Base-by-base conservation (phyloP, 2,329 filamentous ascomycete genomes). In the Ophiocordyceps camponoti-leonardi region DNA sequence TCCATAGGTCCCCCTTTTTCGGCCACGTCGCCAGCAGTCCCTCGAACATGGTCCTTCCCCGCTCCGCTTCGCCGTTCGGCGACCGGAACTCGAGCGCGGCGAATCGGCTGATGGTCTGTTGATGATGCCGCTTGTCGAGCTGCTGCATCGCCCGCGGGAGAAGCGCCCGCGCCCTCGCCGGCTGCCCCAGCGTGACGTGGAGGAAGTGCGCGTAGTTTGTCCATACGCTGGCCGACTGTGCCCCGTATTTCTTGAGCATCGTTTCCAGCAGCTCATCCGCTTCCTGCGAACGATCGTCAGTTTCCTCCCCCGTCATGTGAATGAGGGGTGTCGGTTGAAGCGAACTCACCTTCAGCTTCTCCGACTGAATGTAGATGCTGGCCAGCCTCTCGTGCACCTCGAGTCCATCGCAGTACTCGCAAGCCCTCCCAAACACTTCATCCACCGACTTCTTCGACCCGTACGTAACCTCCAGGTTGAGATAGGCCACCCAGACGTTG, bases 121-220 rank as follows among this genome's bases (percentile, higher is more conserved):
- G 64, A 50, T 72, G 80, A 47, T 81, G 75, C 44, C 75, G 73
- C 19, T 69, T 61, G 23, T 82, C 80, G 3, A 98, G 77, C 8
- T 85, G 83, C 64, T 96, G 88, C 11, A 83, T 79, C 16, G 92
- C 90, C 40, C 90, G 83, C 3, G 81, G 73, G 6, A 96, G 77
- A 14, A 98, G 75, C 1, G 77, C 78, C 46, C 87, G 81, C 4
- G 81, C 84, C 8, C 80, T 77, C n/a, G 81, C 81, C 1, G 86
- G 76, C 12, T 81, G 73, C 47, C 74, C 69, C 48, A 77, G 66
- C 1, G 77, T 83, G 48, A 82, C 79, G 66, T 94, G 83, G 46
- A 98, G 72, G 73, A 95, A 96, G 56, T 83, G 83, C 22, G 88
- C 90, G 64, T 95, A 96, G 68, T 96, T 95, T 63, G 83, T 72